Percentiles rank a stretch among this genome's conserved stretches.
Evolutionary conservation across 2,329 filamentous ascomycete genomes (phyloP).

Genomic region (Calonectria pseudoreteaudii): DNA sequence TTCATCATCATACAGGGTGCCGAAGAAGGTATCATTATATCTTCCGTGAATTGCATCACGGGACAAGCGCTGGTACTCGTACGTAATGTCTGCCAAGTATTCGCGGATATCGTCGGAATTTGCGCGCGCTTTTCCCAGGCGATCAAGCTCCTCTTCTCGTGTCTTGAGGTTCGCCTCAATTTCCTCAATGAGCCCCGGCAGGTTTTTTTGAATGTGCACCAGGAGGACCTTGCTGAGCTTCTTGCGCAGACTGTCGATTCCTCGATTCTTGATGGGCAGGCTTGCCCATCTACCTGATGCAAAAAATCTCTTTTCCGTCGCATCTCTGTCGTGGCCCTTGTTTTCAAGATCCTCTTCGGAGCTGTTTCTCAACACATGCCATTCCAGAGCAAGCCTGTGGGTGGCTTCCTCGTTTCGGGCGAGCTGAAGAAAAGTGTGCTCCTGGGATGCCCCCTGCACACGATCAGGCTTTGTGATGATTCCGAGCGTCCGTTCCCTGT

Average conservation of each 20-base stretch:
- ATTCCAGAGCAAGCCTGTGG: constrained; percentile 54
- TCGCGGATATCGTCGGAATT: constrained; percentile 43
- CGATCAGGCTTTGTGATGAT: constrained; percentile 19
- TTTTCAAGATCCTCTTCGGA: constrained; percentile 44
- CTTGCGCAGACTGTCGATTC: constrained; percentile 47
- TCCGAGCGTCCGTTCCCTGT: constrained; percentile 11
- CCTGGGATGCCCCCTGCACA: constrained; percentile 31
- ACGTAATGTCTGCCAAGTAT: constrained; percentile 51
- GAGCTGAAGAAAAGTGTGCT: constrained; percentile 53
- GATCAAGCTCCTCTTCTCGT: constrained; percentile 30
- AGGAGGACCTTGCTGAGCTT: constrained; percentile 50
- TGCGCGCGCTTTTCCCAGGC: constrained; percentile 37
- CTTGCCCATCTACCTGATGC: constrained; percentile 40
- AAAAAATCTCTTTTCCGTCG: constrained; percentile 49
- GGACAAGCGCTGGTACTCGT: constrained; percentile 48
- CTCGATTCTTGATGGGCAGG: constrained; percentile 45
- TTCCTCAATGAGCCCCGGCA: constrained; percentile 40
- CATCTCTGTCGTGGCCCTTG: constrained; percentile 38
- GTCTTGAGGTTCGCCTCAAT: constrained; percentile 40
- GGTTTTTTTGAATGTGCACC: constrained; percentile 43
- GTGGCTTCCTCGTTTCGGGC: constrained; percentile 41
- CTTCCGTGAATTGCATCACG: constrained; percentile 44
- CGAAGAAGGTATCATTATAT: constrained; percentile 54
- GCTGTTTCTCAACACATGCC: constrained; percentile 65
- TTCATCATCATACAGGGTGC: constrained; percentile 24